Conservation (phyloP, 805 yeast species). For the Wickerhamiella kazuoi region DNA sequence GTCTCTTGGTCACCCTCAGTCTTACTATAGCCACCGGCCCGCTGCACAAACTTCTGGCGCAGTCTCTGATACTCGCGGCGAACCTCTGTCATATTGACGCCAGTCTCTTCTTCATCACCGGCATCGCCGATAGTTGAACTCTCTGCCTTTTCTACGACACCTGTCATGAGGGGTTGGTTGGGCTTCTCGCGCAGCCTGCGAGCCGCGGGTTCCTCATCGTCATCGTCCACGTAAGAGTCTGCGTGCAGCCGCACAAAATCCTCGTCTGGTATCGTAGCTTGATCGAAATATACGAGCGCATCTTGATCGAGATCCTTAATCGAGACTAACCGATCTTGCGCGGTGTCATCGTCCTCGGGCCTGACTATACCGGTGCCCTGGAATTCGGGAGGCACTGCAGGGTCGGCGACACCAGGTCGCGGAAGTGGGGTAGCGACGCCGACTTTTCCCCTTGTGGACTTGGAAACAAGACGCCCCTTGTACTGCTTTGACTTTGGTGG, state of each 20-base stretch:
- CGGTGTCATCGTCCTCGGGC: constrained; percentile 2
- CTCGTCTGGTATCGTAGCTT: constrained; percentile 14
- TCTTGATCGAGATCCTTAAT: constrained; percentile 3
- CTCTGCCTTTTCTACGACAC: neutral
- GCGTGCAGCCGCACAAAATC: constrained; percentile 13
- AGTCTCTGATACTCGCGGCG: constrained; percentile 29
- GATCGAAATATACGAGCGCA: constrained; percentile 10
- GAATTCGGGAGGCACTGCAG: constrained; percentile 1
- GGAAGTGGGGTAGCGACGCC: no score
- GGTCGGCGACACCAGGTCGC: no score
- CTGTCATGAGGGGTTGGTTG: constrained; percentile 1
- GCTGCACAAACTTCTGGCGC: constrained; percentile 32
- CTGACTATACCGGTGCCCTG: constrained; percentile 4
- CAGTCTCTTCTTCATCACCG: constrained; percentile 1
- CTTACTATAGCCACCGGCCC: constrained; percentile 31
- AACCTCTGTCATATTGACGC: constrained; percentile 12
- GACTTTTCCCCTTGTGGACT: no score
- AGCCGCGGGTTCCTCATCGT: neutral
- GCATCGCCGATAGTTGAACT: neutral
- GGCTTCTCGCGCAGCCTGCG: neutral
- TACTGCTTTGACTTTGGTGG: no score
- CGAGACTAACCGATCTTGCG: neutral
- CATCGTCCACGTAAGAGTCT: constrained; percentile 1
- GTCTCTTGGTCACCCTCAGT: constrained; percentile 35
- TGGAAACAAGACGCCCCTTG: no score